Conservation (phyloP, 805 yeast genomes). For the Dipodascus albidus region DNA sequence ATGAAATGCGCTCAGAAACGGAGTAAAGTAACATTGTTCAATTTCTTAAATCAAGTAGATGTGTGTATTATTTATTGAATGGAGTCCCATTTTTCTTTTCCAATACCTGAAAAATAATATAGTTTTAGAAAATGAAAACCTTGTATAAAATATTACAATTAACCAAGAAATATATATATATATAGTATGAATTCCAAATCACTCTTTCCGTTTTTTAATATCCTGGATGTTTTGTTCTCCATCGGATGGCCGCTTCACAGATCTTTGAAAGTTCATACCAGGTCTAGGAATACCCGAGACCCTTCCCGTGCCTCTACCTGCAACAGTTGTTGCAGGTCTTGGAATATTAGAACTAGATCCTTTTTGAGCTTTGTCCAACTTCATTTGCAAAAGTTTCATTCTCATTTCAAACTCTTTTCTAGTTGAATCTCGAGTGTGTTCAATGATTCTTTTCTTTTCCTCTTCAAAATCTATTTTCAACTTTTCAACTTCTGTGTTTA, state of each 20-base stretch:
- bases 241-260: neutral
- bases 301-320: neutral
- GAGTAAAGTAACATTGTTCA: neutral
- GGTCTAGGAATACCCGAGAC: neutral
- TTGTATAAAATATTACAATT: neutral
- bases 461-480: slow-evolving; percentile 24
- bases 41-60: neutral
- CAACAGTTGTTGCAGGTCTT: neutral
- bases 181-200: too few relatives aligned
- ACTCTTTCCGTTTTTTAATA: neutral
- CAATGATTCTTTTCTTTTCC: slow-evolving; percentile 31
- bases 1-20: neutral
- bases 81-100: neutral
- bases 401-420: slow-evolving; percentile 50
- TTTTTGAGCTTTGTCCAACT: slow-evolving; percentile 39
- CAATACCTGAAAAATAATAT: neutral
- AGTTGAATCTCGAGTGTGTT: slow-evolving; percentile 37
- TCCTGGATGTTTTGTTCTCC: neutral
- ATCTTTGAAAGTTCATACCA: neutral
- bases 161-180: neutral
- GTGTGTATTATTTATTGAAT: neutral
- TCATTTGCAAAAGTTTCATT: slow-evolving; percentile 41
- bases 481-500: slow-evolving; percentile 13
- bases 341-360: slow-evolving; percentile 4
- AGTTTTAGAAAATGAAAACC: too few relatives aligned